Base-by-base conservation (phyloP, 106 monocot species). In the Allium fistulosum region DNA sequence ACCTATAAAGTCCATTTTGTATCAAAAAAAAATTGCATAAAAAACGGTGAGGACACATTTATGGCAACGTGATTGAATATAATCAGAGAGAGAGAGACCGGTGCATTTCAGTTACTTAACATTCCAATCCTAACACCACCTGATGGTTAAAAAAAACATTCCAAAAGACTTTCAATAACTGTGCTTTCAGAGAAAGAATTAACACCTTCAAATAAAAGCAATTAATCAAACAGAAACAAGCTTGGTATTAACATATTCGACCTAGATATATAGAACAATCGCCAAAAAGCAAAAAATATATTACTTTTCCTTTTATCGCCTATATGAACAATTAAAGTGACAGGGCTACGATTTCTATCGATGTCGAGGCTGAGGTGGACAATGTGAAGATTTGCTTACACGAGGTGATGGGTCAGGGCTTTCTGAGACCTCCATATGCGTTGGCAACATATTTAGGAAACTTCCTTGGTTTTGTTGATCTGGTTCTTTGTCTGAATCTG, bases 361-460 rank as follows among this genome's bases (percentile, higher is more conserved):
- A 49, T 72, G 79, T 8, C 84, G 81, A 26, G 80, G 37, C 9
- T 72, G 78, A 1, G 71, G 71, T 18, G 64, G 75, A 63, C 71
- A 81, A 9, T 83, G 67, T 10, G 83, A 82, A 27, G 75, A 69
- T 71, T 72, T 80, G 70, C 37, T 86, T 87, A 84, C 69, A 65
- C 82, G 81, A 56, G 86, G 81, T 6, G 84, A 82, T 46, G 79
- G 86, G 72, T 91, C 79, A 2, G 80, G 82, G 71, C 68, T 80
- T 71, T 94, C 90, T 11, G 80, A 60, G 46, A 82, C 76, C 75
- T 90, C 94, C 59, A 85, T 50, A 51, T 88, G 94, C 51, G 85
- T 75, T 0, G 91, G 90, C 74, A 94, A 83, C 75, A 94, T 48
- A 51, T 85, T 91, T 6, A 94, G 72, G 46, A 91, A 94, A 74